Percentiles rank a stretch among this genome's conserved stretches.
phyloP scores from a whole-genome alignment of 495 filamentous ascomycete genomes.

The Xylaria intraflava region DNA sequence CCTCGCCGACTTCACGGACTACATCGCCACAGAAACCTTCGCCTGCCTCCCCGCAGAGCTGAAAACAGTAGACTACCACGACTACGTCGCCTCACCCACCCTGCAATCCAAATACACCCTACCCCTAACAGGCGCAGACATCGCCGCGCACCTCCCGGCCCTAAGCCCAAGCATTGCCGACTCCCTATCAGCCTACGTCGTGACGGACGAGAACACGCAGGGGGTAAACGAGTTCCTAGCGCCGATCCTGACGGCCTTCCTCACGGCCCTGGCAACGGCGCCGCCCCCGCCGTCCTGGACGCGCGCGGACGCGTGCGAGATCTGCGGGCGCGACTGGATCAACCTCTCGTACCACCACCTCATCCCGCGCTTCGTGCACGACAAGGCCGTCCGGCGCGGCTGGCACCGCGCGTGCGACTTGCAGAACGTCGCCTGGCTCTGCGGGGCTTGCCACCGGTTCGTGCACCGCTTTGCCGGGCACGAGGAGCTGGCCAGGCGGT shows the following conservation, averaged over 20 bases:
- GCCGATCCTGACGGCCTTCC: constrained; percentile 55
- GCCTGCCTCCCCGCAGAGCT: constrained; percentile 52
- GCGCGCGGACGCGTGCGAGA: constrained; percentile 59
- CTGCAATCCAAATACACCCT: constrained; percentile 45
- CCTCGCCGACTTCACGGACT: constrained; percentile 67
- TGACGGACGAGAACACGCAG: constrained; percentile 38
- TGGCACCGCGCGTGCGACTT: constrained; percentile 73
- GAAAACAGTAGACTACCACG: constrained; percentile 53
- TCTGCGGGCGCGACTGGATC: constrained; percentile 74
- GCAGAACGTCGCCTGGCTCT: constrained; percentile 82
- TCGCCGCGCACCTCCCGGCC: constrained; percentile 29
- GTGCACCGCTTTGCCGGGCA: constrained; percentile 71
- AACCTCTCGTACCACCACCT: constrained; percentile 79
- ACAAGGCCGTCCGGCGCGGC: constrained; percentile 70
- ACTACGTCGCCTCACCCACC: constrained; percentile 40
- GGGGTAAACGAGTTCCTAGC: constrained; percentile 48
- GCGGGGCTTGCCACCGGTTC: constrained; percentile 79
- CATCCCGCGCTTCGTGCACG: constrained; percentile 69
- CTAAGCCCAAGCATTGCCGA: constrained; percentile 50
- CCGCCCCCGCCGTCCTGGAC: constrained; percentile 57
- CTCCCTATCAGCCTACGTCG: constrained; percentile 55
- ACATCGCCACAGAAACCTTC: constrained; percentile 66
- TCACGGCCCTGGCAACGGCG: constrained; percentile 44
- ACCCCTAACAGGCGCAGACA: constrained; percentile 34
- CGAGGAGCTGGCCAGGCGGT: constrained; percentile 73